These are phyloP conservation scores for Linum trigynum DNA, from an alignment of 345 rosid genomes.

Conservation along the genomic window DNA sequence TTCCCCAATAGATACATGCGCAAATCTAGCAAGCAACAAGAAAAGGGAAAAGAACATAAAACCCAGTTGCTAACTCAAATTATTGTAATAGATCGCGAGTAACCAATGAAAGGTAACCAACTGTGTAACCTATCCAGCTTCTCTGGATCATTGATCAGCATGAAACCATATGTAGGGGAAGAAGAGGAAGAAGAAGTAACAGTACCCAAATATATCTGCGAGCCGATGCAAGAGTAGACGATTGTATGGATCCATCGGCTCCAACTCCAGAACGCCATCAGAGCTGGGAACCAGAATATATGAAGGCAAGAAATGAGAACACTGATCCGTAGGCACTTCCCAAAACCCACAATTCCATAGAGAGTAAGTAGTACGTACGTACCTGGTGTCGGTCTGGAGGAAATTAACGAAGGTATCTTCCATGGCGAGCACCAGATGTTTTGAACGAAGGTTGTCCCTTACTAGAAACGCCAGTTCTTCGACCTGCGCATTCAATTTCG, in stretches of 20 bases:
- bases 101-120: neutral
- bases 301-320: neutral
- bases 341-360: neutral
- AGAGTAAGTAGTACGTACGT: neutral
- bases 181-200: neutral
- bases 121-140: neutral
- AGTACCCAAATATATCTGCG: constrained; percentile 66
- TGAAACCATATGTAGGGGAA: neutral
- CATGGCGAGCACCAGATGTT: constrained; percentile 56
- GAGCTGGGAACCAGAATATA: constrained; percentile 28
- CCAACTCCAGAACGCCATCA: constrained; percentile 48
- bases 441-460: constrained; percentile 52
- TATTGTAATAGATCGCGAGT: neutral
- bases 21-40: constrained; percentile 33
- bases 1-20: constrained; percentile 63
- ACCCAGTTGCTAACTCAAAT: neutral
- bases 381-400: constrained; percentile 38
- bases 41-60: neutral
- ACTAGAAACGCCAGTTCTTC: constrained; percentile 62
- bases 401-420: constrained; percentile 49
- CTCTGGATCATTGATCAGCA: neutral
- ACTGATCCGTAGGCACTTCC: neutral
- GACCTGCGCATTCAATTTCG: constrained; percentile 24
- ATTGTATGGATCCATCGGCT: constrained; percentile 58
- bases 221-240: constrained; percentile 61